A percentile compares a stretch with the other conserved stretches of the same genome.
phyloP scores from a whole-genome alignment of 768 basidiomycete genomes.

The Phylloporus scabripes region DNA sequence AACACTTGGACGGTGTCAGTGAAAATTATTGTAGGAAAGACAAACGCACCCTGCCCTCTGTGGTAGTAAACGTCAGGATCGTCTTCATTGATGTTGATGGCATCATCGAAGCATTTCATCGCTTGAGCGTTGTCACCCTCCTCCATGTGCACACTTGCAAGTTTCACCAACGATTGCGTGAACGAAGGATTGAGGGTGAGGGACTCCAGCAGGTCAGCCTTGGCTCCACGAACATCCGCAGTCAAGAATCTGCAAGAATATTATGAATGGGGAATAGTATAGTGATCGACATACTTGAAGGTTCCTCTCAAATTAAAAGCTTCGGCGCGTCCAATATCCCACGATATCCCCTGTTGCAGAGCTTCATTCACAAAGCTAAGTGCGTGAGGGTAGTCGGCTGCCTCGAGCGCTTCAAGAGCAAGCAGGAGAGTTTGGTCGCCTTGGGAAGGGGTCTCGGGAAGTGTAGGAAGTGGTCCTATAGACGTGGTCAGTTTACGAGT shows the following conservation, averaged over 20 bases:
- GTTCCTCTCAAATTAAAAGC: slow-evolving; percentile 92
- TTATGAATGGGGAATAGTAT: background rate
- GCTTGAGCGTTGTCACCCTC: slow-evolving; percentile 75
- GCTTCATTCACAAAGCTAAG: slow-evolving; percentile 79
- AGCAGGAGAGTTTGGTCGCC: slow-evolving; percentile 83
- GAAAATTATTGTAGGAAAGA: background rate
- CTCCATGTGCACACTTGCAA: slow-evolving; percentile 97
- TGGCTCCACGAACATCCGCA: slow-evolving; percentile 76
- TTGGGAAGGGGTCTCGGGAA: slow-evolving; percentile 68
- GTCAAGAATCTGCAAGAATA: slow-evolving; percentile 69
- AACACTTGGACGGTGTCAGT: slow-evolving; percentile 47
- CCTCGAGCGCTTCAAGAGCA: slow-evolving; percentile 77
- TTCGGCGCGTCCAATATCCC: slow-evolving; percentile 70
- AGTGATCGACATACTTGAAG: slow-evolving; percentile 67
- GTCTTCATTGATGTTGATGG: slow-evolving; percentile 70
- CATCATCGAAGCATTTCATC: slow-evolving; percentile 88
- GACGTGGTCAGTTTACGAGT: slow-evolving; percentile 1
- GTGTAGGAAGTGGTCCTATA: slow-evolving; percentile 57
- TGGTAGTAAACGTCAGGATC: slow-evolving; percentile 99
- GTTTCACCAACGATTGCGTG: slow-evolving; percentile 92
- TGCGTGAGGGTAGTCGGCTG: slow-evolving; percentile 79
- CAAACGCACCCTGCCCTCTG: slow-evolving; percentile 77
- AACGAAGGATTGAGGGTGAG: slow-evolving; percentile 59
- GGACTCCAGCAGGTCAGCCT: slow-evolving; percentile 75
- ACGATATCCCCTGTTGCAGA: slow-evolving; percentile 80